phyloP scores from a whole-genome alignment of 108 stramenopile species.

The Conticribra weissflogii region DNA sequence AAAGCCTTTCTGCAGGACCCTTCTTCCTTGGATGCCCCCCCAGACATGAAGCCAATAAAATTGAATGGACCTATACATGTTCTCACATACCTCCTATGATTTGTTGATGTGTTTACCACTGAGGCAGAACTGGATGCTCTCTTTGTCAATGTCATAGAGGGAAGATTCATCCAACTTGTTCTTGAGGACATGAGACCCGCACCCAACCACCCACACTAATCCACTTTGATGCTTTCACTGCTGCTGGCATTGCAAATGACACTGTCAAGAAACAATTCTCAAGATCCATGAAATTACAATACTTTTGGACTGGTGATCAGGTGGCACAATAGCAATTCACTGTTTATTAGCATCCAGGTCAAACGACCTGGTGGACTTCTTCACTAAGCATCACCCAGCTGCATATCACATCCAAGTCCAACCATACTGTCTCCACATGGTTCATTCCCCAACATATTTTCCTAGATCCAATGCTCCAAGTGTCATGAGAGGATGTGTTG shows the following conservation, averaged over 20 bases:
- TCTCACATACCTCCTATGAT: no score
- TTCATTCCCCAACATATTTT: no score
- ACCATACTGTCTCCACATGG: no score
- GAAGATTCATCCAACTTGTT: slow-evolving; percentile 8
- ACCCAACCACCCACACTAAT: slow-evolving; percentile 56
- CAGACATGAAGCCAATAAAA: slow-evolving; percentile 6
- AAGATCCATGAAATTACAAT: slow-evolving; percentile 13
- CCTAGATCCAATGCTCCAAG: no score
- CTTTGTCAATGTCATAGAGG: slow-evolving; percentile 43
- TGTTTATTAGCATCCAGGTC: slow-evolving; percentile 5
- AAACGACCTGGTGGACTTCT: no score
- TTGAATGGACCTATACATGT: no score
- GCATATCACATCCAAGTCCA: no score
- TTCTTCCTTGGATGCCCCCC: slow-evolving; percentile 30
- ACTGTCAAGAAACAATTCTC: slow-evolving; percentile 54
- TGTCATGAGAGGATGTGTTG: no score
- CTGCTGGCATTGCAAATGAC: slow-evolving; percentile 51
- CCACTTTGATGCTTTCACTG: slow-evolving; percentile 43
- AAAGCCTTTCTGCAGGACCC: slow-evolving; percentile 39
- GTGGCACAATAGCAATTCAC: slow-evolving; percentile 1
- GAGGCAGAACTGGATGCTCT: no score
- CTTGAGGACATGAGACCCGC: slow-evolving; percentile 46
- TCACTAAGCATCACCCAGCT: no score
- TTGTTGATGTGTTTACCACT: no score
- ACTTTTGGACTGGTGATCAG: slow-evolving; percentile 8